Conservation (phyloP, 2,329 filamentous ascomycete species). For the Penicillium sp. region DNA sequence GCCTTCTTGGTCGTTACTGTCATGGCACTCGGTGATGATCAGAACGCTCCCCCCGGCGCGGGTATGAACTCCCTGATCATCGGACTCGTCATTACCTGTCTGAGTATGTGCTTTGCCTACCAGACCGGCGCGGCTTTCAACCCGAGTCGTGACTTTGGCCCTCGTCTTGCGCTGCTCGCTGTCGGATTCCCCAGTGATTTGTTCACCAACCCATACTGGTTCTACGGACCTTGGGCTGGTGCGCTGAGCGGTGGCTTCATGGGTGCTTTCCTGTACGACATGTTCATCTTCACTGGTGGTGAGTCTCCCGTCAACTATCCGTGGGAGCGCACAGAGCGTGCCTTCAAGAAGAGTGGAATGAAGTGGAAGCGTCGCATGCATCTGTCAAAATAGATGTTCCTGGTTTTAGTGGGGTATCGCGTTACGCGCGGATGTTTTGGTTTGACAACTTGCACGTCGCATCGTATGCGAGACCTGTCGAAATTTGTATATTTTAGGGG, state of each 20-base stretch:
- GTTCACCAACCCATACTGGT: constrained; percentile 50
- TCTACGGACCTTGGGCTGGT: constrained; percentile 49
- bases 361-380: constrained; percentile 36
- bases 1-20: constrained; percentile 45
- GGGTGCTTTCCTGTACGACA: constrained; percentile 54
- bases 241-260: constrained; percentile 43
- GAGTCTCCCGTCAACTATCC: constrained; percentile 57
- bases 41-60: constrained; percentile 51
- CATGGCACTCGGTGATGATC: constrained; percentile 50
- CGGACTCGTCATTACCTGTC: constrained; percentile 43
- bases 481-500: too few relatives aligned
- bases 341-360: constrained; percentile 47
- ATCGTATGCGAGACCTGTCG: too few relatives aligned
- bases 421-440: too few relatives aligned
- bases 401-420: too few relatives aligned
- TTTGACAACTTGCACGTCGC: neutral
- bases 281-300: constrained; percentile 53
- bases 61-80: constrained; percentile 56
- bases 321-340: constrained; percentile 44
- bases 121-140: constrained; percentile 54
- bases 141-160: constrained; percentile 54
- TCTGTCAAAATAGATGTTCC: constrained; percentile 3
- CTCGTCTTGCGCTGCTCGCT: constrained; percentile 48
- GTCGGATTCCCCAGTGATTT: constrained; percentile 48
- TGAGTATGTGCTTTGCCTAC: constrained; percentile 44